Base-by-base conservation (phyloP, 2,329 filamentous ascomycete species). In the Sarocladium brachiariae region DNA sequence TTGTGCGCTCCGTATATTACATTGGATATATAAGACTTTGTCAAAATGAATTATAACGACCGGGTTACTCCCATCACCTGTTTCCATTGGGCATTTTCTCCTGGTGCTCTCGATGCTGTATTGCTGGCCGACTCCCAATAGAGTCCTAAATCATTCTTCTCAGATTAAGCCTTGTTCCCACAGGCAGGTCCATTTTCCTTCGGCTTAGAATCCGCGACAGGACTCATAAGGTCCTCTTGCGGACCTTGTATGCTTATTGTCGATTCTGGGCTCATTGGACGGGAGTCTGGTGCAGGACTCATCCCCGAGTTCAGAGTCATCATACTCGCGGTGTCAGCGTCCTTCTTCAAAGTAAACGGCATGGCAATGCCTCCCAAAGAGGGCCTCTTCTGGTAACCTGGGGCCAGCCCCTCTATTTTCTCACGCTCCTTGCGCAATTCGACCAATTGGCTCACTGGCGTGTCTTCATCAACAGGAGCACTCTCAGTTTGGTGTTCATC, bases 331-430 rank as follows among this genome's bases (percentile, higher is more conserved):
- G 81, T 86, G 3, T 80, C 77, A 2, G 78, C 77, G 18, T 85
- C 76, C 56, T 77, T 77, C 49, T 77, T 76, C 13, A 91, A 64
- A 51, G 79, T 86, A 60, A 91, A 91, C 0, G 87, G 87, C 57
- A 88, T 77, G 0, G 87, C 85, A 23, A 89, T 78, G 1, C 85
- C 83, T 18, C 80, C 81, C 5, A 86, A 72, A 41, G 81, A 82
- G 0, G 86, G 83, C 2, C 86, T 72, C 59, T 84, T 86, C 4
- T 78, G 78, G 3, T 75, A 71, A 0, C 76, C 78, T 0, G 79
- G 70, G 54, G 74, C 65, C 39, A 76, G 66, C 0, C 64, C 59
- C 46, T 69, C 70, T 25, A 70, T 59, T 0, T 71, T 67, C 19
- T 71, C 68, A 27, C 64, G 58, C 37, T 69, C 65, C 35, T 65